A percentile compares a stretch with the other conserved stretches of the same genome.
Conservation (phyloP, 106 monocot genomes). For the Apostasia shenzhenica region DNA sequence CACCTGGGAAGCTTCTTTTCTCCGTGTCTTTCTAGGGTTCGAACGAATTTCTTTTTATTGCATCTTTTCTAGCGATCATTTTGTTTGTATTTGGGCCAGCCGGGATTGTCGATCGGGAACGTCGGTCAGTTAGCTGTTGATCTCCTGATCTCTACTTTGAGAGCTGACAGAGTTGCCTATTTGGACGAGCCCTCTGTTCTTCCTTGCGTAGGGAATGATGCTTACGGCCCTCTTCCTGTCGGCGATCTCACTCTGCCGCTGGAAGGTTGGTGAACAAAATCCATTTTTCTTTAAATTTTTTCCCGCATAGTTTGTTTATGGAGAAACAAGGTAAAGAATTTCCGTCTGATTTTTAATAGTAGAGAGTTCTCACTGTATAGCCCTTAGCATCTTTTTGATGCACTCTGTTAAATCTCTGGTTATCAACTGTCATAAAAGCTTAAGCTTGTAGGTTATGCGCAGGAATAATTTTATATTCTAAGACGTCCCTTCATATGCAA, state of each 20-base stretch:
- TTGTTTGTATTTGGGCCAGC: constrained; percentile 28
- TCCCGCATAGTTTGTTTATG: too few relatives aligned
- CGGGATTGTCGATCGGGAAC: constrained; percentile 90
- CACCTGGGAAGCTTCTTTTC: background rate
- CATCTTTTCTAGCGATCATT: background rate
- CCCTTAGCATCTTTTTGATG: too few relatives aligned
- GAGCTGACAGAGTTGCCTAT: constrained; percentile 57
- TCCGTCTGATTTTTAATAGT: too few relatives aligned
- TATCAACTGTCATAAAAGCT: too few relatives aligned
- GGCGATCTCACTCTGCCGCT: constrained; percentile 80
- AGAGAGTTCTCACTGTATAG: too few relatives aligned
- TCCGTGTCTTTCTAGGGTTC: background rate
- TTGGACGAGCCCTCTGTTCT: constrained; percentile 86
- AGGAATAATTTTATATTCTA: too few relatives aligned
- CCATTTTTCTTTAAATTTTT: too few relatives aligned
- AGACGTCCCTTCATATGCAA: too few relatives aligned
- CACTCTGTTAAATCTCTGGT: too few relatives aligned
- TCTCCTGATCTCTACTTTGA: constrained; percentile 55
- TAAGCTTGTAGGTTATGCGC: too few relatives aligned
- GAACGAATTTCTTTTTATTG: background rate
- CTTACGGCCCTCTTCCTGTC: constrained; percentile 53
- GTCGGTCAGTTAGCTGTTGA: constrained; percentile 91
- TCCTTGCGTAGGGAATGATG: constrained; percentile 95
- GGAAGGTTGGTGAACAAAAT: constrained; percentile 42
- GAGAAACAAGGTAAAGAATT: too few relatives aligned